Conservation (phyloP, 1,139 yeast genomes). For the Arxiozyma slooffiae region DNA sequence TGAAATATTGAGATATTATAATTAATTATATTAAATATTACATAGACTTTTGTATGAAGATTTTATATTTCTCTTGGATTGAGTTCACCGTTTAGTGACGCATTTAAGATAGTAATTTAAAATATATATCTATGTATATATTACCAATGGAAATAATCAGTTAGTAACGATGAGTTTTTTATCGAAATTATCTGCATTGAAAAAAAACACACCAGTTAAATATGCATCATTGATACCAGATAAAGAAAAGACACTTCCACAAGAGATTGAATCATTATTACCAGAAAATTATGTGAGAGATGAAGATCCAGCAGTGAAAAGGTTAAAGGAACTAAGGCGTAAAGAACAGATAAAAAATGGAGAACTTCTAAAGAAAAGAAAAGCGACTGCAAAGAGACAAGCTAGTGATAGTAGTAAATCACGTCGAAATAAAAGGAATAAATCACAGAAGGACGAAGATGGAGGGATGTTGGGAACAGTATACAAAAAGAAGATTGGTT, state of each 20-base stretch:
- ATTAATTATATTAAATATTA: no score
- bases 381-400: constrained; percentile 3
- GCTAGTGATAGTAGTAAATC: constrained; percentile 8
- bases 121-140: no score
- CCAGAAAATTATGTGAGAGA: constrained; percentile 27
- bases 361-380: constrained; percentile 7
- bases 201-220: constrained; percentile 9
- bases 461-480: constrained; percentile 12
- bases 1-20: background rate
- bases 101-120: no score
- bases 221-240: background rate
- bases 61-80: no score
- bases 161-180: constrained; percentile 18
- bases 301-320: constrained; percentile 39
- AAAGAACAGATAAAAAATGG: constrained; percentile 39
- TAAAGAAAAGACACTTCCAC: background rate
- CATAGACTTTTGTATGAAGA: background rate
- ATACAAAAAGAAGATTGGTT: constrained; percentile 16
- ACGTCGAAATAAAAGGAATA: constrained; percentile 8
- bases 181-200: constrained; percentile 18
- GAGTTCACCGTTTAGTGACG: background rate
- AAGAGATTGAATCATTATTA: constrained; percentile 13
- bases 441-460: constrained; percentile 13
- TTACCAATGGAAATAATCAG: background rate
- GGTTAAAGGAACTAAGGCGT: constrained; percentile 56